Percentiles rank a stretch among this genome's conserved stretches.
These are phyloP conservation scores for Posidonia australis DNA, from an alignment of 106 monocot genomes.

Conservation along the genomic window DNA sequence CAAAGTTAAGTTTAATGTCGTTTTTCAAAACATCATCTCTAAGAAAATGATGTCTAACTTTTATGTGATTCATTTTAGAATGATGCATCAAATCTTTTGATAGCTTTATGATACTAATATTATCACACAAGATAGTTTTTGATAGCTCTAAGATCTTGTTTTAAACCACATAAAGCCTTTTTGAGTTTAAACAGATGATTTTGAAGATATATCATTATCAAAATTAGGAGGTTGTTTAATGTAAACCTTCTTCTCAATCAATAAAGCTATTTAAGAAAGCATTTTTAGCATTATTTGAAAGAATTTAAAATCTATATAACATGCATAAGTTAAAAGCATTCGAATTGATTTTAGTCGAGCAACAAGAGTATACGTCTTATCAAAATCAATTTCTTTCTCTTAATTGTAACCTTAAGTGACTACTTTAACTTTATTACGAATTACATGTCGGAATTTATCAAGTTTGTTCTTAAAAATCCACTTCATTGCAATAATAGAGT, in stretches of 20 bases:
- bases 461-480: not conserved
- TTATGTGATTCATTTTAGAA: too few species aligned
- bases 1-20: too few species aligned
- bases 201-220: not conserved
- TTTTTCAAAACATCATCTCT: too few species aligned
- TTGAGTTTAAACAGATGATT: not conserved
- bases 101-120: too few species aligned
- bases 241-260: not conserved
- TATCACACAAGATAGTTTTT: not conserved
- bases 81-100: too few species aligned
- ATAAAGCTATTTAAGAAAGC: not conserved
- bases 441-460: not conserved
- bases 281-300: not conserved
- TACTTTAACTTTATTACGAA: not conserved
- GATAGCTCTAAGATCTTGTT: not conserved
- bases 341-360: not conserved
- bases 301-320: not conserved
- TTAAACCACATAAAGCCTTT: not conserved
- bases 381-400: not conserved
- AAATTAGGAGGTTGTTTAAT: not conserved
- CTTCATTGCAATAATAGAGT: not conserved
- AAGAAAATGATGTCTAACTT: too few species aligned
- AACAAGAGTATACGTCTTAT: not conserved
- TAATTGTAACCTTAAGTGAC: not conserved
- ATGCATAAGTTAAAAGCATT: not conserved